Evolutionary conservation across 2,329 filamentous ascomycete genomes (phyloP).

Genomic region (Venturia aucupariae): DNA sequence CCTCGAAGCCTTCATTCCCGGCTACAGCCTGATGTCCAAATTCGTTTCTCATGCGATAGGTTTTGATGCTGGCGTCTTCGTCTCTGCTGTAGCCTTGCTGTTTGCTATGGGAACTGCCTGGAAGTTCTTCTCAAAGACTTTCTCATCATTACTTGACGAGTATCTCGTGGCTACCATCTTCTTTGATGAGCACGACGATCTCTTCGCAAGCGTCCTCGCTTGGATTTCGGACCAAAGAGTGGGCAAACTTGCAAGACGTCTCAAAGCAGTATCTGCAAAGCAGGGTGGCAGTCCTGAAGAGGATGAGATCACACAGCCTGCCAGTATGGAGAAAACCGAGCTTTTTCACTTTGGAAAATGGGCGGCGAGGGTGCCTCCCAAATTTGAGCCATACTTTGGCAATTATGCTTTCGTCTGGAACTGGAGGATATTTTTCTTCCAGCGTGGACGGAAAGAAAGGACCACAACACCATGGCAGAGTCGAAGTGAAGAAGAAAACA

Average conservation of each 20-base stretch:
- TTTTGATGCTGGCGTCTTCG: slow-evolving; percentile 40
- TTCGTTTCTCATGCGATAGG: slow-evolving; percentile 34
- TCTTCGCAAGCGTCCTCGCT: slow-evolving; percentile 34
- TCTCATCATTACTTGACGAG: slow-evolving; percentile 24
- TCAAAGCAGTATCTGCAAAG: slow-evolving; percentile 32
- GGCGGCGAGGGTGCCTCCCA: slow-evolving; percentile 37
- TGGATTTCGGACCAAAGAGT: slow-evolving; percentile 36
- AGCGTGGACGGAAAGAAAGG: slow-evolving; percentile 25
- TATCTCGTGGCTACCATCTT: slow-evolving; percentile 36
- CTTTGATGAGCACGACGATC: slow-evolving; percentile 36
- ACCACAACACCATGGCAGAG: slow-evolving; percentile 18
- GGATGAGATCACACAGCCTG: slow-evolving; percentile 25
- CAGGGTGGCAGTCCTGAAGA: slow-evolving; percentile 27
- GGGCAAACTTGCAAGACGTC: slow-evolving; percentile 27
- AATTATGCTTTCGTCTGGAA: slow-evolving; percentile 35
- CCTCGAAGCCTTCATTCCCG: slow-evolving; percentile 42
- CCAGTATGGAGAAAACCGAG: slow-evolving; percentile 29
- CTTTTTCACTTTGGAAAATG: slow-evolving; percentile 43
- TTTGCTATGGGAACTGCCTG: slow-evolving; percentile 32
- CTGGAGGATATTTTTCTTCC: slow-evolving; percentile 33
- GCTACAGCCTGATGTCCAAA: slow-evolving; percentile 39
- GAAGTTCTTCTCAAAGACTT: slow-evolving; percentile 27
- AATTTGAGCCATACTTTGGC: slow-evolving; percentile 42
- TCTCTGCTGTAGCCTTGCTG: slow-evolving; percentile 34
- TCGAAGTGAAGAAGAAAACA: slow-evolving; percentile 30